A percentile compares a stretch with the other conserved stretches of the same genome.
phyloP scores from a whole-genome alignment of 139 green algal genomes.

The Micractinium conductrix region DNA sequence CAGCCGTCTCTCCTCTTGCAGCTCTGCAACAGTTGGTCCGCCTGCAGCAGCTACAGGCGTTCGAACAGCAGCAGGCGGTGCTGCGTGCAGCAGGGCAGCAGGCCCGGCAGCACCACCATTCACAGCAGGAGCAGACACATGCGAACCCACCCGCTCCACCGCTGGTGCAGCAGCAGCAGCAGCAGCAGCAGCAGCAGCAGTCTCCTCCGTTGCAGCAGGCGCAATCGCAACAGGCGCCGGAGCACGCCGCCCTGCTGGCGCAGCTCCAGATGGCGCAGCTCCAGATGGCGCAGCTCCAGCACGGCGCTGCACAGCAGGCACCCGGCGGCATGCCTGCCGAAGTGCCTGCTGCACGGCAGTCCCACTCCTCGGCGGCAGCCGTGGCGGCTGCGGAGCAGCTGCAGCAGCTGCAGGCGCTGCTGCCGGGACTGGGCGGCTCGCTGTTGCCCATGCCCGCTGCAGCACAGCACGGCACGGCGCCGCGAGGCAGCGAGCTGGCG shows the following conservation, averaged over 20 bases:
- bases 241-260: too few species aligned
- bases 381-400: background rate
- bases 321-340: background rate
- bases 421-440: too few species aligned
- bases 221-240: background rate
- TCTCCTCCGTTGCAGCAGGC: background rate
- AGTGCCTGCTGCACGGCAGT: background rate
- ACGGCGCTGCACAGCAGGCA: background rate
- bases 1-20: background rate
- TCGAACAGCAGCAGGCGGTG: background rate
- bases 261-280: too few species aligned
- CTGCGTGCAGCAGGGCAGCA: background rate
- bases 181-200: background rate
- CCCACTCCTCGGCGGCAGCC: background rate
- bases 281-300: background rate
- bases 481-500: too few species aligned
- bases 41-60: background rate
- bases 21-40: background rate
- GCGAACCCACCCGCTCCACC: too few species aligned
- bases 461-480: background rate
- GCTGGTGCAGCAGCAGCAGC: background rate
- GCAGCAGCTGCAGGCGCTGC: background rate
- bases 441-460: background rate
- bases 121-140: background rate
- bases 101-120: background rate